Evolutionary conservation across 2,329 filamentous ascomycete species (phyloP).

Genomic region (Sarocladiaceae sp.): DNA sequence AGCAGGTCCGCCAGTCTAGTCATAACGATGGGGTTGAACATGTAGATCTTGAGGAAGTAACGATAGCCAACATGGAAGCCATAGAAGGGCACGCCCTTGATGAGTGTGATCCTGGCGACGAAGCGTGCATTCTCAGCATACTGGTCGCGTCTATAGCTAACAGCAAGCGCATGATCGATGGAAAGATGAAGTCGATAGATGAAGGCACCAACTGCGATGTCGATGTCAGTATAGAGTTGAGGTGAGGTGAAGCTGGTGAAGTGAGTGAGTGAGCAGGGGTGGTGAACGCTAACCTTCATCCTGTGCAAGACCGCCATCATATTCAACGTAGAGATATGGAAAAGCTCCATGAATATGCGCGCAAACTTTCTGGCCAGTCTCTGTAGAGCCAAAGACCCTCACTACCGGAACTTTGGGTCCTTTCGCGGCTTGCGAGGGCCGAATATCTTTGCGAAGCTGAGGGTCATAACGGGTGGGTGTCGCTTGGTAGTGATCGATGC

Average conservation of each 20-base stretch:
- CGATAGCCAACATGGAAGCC: constrained; percentile 91
- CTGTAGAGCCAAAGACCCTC: constrained; percentile 86
- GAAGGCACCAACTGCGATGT: constrained; percentile 61
- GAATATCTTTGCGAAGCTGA: constrained; percentile 62
- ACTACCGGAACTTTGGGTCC: constrained; percentile 79
- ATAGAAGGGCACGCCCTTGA: constrained; percentile 94
- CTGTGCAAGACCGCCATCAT: constrained; percentile 62
- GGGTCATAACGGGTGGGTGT: constrained; percentile 77
- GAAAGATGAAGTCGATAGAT: constrained; percentile 76
- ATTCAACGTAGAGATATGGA: constrained; percentile 92
- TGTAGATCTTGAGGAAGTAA: constrained; percentile 90
- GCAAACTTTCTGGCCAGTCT: constrained; percentile 93
- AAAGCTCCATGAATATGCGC: constrained; percentile 94
- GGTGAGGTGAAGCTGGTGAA: too few relatives aligned
- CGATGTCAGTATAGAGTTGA: constrained; percentile 10
- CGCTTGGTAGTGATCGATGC: constrained; percentile 91
- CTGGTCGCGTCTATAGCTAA: constrained; percentile 76
- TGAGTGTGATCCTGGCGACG: constrained; percentile 84
- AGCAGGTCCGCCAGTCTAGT: constrained; percentile 83
- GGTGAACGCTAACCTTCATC: constrained; percentile 53
- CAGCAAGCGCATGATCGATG: constrained; percentile 84
- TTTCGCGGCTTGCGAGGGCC: constrained; percentile 53
- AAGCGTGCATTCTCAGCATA: constrained; percentile 64
- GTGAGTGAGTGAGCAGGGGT: too few relatives aligned
- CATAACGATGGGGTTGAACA: constrained; percentile 83